Percentiles rank a stretch among this genome's conserved stretches.
These are phyloP conservation scores for Backusella circina DNA, from an alignment of 192 early-diverging fungal species.

Conservation along the genomic window DNA sequence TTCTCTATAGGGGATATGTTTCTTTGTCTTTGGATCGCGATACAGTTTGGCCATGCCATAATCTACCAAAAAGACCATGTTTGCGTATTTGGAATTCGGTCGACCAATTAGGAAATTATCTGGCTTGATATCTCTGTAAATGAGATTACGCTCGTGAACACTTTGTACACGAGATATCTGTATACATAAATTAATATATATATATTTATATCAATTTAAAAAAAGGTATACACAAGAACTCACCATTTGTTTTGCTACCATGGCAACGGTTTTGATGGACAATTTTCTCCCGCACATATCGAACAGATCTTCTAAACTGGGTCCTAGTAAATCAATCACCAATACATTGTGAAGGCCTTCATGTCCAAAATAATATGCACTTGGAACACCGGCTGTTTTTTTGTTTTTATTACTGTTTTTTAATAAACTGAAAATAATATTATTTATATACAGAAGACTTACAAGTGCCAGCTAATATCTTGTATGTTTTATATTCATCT, in stretches of 20 bases:
- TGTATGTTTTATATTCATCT: constrained; percentile 95
- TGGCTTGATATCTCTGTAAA: constrained; percentile 97
- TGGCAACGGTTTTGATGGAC: constrained; percentile 87
- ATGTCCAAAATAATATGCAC: constrained; percentile 93
- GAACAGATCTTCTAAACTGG: constrained; percentile 91
- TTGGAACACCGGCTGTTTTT: constrained; percentile 75
- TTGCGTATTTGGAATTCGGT: constrained; percentile 53
- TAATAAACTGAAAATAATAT: not conserved
- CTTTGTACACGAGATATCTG: constrained; percentile 76
- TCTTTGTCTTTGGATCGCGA: constrained; percentile 90
- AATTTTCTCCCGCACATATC: constrained; percentile 92
- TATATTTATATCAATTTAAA: too few relatives aligned
- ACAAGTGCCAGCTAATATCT: constrained; percentile 75
- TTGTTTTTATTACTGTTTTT: too few relatives aligned
- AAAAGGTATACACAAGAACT: too few relatives aligned
- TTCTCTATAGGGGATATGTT: constrained; percentile 96
- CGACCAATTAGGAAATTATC: constrained; percentile 95
- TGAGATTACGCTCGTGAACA: constrained; percentile 89
- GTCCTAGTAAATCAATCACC: constrained; percentile 92
- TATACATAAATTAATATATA: not conserved
- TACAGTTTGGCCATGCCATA: constrained; percentile 99
- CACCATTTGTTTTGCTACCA: constrained; percentile 97
- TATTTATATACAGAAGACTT: constrained; percentile 7
- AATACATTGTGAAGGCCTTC: constrained; percentile 94
- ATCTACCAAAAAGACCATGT: constrained; percentile 87